Evolutionary conservation across 371 early-diverging fungal genomes (phyloP).

Genomic region (Actinomortierella wolfii): DNA sequence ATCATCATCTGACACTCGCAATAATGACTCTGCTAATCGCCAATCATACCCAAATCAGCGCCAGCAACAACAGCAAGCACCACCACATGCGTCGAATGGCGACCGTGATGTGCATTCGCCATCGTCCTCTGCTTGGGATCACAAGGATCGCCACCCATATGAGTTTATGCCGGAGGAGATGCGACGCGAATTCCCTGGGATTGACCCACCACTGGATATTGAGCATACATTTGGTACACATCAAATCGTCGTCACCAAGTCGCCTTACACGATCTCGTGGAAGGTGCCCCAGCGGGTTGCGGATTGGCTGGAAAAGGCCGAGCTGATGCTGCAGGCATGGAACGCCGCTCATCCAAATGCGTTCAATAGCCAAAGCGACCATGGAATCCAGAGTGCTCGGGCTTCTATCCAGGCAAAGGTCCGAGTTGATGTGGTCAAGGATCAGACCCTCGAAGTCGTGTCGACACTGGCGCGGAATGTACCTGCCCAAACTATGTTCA

Average conservation of each 20-base stretch:
- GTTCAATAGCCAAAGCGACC: slow-evolving; percentile 6
- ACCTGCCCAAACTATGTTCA: slow-evolving; percentile 40
- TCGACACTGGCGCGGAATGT: slow-evolving; percentile 28
- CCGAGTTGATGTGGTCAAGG: slow-evolving; percentile 37
- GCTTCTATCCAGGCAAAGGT: slow-evolving; percentile 30
- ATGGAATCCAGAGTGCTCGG: slow-evolving; percentile 3
- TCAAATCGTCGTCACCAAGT: slow-evolving; percentile 29
- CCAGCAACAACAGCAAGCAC: neutral
- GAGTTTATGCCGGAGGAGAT: slow-evolving; percentile 33
- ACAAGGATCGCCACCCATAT: slow-evolving; percentile 11
- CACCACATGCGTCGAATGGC: neutral
- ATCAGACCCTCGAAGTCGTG: slow-evolving; percentile 26
- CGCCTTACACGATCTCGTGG: slow-evolving; percentile 39
- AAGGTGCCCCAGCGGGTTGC: slow-evolving; percentile 20
- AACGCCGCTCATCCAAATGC: neutral
- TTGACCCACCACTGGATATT: slow-evolving; percentile 15
- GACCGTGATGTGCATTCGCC: slow-evolving; percentile 18
- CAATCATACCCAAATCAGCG: neutral
- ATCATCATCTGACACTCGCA: neutral
- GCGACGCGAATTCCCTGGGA: slow-evolving; percentile 34
- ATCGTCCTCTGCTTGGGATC: slow-evolving; percentile 22
- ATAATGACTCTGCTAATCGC: neutral
- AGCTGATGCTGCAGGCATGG: too few species aligned
- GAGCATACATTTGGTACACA: slow-evolving; percentile 37
- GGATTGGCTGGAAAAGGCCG: slow-evolving; percentile 25